Evolutionary conservation across 164 flowering plant species (phyloP), one percentile per base, ranked within the genome.

Genomic region (Magnolia kwangsiensis): DNA sequence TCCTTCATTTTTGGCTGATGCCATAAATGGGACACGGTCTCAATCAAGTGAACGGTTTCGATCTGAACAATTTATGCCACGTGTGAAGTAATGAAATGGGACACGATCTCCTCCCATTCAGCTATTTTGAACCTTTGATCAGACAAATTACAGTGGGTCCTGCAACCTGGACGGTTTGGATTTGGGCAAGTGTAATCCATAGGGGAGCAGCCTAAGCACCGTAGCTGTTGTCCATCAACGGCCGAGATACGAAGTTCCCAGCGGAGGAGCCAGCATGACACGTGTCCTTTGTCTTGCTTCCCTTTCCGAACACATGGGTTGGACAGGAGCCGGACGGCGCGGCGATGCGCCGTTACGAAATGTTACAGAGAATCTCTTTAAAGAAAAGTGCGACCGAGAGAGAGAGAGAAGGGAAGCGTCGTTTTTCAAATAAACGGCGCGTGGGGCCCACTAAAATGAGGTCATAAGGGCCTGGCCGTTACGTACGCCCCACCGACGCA

Each of bases 291-390:
- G 85, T 81, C 82, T 16, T 86, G 87, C 84, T 79, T 83, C 86
- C 85, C 78, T 71, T 73, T 75, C 81, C 69, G 83, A 79, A 45
- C 86, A 82, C 87, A 85, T 65, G 72, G 80, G 75, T 75, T 78
- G 77, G 94, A 89, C 95, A 89, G 78, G 75, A 76, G 71, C 88
- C 91, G 89, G 92, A 86, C 95, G 89, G 91, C 95, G 86, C 91
- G 95, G 92, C 67, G 77, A 72, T 68, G 74, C 87, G 86, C 87
- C 92, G 88, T 88, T 86, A 81, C 81, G 78, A 67, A 85, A 83
- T 84, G 83, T 78, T 83, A 72, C 66, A 29, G 9, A 51, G 78
- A 65, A 65, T 63, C 74, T 69, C 49, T 65, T 69, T 49, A 10
- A 55, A 55, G 16, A 11, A 11, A 11, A 55, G 61, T 55, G 61